Percentiles rank a stretch among this genome's conserved stretches.
Conservation (phyloP, 2,329 filamentous ascomycete species). For the Calonectria henricotiae region DNA sequence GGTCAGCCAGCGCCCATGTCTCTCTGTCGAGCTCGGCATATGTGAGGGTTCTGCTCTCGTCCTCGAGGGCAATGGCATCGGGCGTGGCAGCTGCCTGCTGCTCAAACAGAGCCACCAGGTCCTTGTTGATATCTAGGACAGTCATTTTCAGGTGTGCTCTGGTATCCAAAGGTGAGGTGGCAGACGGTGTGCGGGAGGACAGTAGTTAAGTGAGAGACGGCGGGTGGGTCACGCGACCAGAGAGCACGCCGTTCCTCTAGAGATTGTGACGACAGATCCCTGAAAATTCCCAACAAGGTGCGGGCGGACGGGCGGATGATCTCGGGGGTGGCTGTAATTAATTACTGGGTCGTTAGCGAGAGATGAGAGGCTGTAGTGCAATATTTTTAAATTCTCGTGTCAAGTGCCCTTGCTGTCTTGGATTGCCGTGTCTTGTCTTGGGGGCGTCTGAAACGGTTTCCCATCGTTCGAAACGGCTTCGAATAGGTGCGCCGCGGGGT, state of each 20-base stretch:
- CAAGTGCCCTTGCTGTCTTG: constrained; percentile 5
- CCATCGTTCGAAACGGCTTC: constrained; percentile 33
- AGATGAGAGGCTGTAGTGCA: background rate
- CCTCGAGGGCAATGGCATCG: constrained; percentile 80
- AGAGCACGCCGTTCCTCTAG: constrained; percentile 43
- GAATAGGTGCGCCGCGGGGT: constrained; percentile 38
- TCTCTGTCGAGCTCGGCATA: constrained; percentile 81
- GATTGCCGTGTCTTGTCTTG: constrained; percentile 12
- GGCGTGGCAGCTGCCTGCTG: constrained; percentile 80
- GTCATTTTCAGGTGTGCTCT: constrained; percentile 65
- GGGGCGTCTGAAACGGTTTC: constrained; percentile 38
- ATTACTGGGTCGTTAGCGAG: background rate
- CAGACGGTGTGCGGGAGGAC: constrained; percentile 23
- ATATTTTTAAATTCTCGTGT: constrained; percentile 13
- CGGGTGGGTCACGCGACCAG: constrained; percentile 53
- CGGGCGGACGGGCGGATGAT: constrained; percentile 42
- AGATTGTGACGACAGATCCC: constrained; percentile 31
- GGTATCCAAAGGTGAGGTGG: constrained; percentile 12
- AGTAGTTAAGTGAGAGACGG: constrained; percentile 34
- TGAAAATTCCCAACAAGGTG: constrained; percentile 39
- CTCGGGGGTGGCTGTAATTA: constrained; percentile 21
- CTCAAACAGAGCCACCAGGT: constrained; percentile 81
- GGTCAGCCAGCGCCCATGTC: constrained; percentile 76
- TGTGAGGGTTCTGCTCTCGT: constrained; percentile 77
- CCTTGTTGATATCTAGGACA: constrained; percentile 79